Conservation (phyloP, 352 stramenopile genomes). For the Pythium sp. region DNA sequence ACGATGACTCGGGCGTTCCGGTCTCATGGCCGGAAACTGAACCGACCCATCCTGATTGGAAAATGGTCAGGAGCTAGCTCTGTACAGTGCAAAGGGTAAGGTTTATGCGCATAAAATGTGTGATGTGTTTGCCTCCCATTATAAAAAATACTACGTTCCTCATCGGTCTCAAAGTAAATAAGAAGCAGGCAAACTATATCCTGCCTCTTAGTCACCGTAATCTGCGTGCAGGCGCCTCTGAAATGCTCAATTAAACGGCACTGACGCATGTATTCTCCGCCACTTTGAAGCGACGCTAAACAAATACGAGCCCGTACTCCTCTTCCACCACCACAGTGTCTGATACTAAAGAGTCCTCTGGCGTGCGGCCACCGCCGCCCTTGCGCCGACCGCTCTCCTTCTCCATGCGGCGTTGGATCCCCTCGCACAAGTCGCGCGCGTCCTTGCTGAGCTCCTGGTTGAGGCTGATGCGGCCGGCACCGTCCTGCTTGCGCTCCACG, state of each 20-base stretch:
- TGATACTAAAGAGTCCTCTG: background rate
- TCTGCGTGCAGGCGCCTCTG: background rate
- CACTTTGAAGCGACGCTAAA: conserved; percentile 22
- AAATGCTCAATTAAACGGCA: background rate
- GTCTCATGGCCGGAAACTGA: conserved; percentile 2
- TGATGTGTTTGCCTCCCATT: too few relatives aligned
- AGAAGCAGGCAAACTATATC: background rate
- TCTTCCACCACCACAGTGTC: conserved; percentile 37
- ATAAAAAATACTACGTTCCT: too few relatives aligned
- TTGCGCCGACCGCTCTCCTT: conserved; percentile 23
- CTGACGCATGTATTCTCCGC: conserved; percentile 3
- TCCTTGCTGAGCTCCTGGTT: conserved; percentile 60
- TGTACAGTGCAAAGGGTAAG: background rate
- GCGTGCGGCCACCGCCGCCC: background rate
- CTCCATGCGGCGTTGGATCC: conserved; percentile 42
- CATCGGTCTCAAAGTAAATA: background rate
- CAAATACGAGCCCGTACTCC: conserved; percentile 46
- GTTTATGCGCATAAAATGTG: background rate
- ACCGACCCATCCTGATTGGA: background rate
- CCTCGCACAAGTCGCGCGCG: conserved; percentile 47
- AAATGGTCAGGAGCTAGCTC: background rate
- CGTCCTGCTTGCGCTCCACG: conserved; percentile 13
- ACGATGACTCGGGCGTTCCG: background rate
- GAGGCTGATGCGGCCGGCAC: conserved; percentile 23
- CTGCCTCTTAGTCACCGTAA: background rate